These are phyloP conservation scores for Pseudoneurospora amorphoporcata DNA, from an alignment of 495 filamentous ascomycete species.

Conservation along the genomic window DNA sequence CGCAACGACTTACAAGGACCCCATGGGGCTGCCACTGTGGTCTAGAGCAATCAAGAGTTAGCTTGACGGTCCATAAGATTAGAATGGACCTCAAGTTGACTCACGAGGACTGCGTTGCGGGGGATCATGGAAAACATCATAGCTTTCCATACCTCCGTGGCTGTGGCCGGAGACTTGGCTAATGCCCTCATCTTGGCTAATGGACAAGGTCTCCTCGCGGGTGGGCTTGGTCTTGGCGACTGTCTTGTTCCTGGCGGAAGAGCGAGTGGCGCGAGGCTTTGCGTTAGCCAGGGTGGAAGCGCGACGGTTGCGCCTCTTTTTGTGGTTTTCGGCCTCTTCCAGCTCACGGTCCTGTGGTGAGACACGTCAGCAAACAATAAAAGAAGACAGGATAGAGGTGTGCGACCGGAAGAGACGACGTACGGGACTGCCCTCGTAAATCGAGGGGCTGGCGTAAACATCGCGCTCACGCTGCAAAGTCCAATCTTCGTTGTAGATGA, in stretches of 20 bases:
- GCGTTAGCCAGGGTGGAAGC: neutral
- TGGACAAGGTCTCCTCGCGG: neutral
- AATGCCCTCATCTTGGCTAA: conserved; percentile 3
- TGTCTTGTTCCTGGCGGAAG: conserved; percentile 8
- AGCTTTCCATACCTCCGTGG: conserved; percentile 12
- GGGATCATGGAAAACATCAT: conserved; percentile 25
- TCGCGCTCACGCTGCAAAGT: conserved; percentile 40
- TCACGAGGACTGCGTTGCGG: conserved; percentile 20
- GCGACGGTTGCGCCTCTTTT: conserved; percentile 20
- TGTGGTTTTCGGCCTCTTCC: conserved; percentile 8
- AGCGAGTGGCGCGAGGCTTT: conserved; percentile 5
- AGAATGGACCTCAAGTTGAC: neutral
- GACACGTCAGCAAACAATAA: neutral
- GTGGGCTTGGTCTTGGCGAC: neutral
- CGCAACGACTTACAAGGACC: conserved; percentile 5
- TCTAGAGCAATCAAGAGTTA: conserved; percentile 9
- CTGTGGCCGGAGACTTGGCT: conserved; percentile 3
- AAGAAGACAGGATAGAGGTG: neutral
- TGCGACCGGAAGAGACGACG: conserved; percentile 7
- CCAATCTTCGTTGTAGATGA: conserved; percentile 52
- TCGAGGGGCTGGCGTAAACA: conserved; percentile 39
- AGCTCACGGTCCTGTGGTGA: conserved; percentile 14
- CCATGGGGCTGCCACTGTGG: conserved; percentile 18
- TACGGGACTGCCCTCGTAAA: conserved; percentile 35
- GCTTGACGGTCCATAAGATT: neutral